phyloP scores from a whole-genome alignment of 805 yeast genomes.

The Hanseniaspora valbyensis region DNA sequence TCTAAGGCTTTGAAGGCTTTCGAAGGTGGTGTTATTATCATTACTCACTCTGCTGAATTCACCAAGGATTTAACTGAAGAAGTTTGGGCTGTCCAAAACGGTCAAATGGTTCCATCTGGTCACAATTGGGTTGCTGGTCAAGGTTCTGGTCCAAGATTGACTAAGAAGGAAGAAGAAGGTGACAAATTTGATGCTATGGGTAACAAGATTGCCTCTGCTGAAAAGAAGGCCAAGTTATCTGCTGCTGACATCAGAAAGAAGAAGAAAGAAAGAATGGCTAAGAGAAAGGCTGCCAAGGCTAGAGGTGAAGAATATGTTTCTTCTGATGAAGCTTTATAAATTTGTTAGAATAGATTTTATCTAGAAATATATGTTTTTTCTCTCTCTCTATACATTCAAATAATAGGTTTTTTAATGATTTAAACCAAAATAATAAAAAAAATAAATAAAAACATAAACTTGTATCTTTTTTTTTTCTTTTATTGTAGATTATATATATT shows the following conservation, averaged over 20 bases:
- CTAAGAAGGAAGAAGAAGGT: constrained; percentile 91
- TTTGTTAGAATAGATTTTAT: constrained; percentile 27
- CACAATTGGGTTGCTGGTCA: constrained; percentile 99
- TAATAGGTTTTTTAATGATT: neutral
- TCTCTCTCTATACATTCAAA: neutral
- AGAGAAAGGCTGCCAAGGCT: constrained; percentile 99
- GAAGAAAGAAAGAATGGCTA: constrained; percentile 99
- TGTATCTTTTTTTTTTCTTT: too few species aligned
- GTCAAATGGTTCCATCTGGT: constrained; percentile 99
- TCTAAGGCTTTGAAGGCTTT: constrained; percentile 97
- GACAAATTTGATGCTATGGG: constrained; percentile 99
- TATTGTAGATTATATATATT: neutral
- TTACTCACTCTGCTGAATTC: constrained; percentile 99
- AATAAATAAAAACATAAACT: neutral
- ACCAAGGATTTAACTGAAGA: constrained; percentile 98
- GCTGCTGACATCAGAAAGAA: constrained; percentile 99
- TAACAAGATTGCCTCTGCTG: constrained; percentile 93
- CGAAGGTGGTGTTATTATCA: constrained; percentile 99
- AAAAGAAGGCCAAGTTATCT: constrained; percentile 95
- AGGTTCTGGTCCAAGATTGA: constrained; percentile 99
- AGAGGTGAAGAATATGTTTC: constrained; percentile 98
- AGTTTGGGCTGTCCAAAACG: constrained; percentile 99
- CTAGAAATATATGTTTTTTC: neutral
- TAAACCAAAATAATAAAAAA: neutral
- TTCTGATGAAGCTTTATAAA: constrained; percentile 68